Evolutionary conservation across 2,329 filamentous ascomycete genomes (phyloP), one percentile per base, ranked within the genome.

Genomic region (Thielaviopsis ethacetica): DNA sequence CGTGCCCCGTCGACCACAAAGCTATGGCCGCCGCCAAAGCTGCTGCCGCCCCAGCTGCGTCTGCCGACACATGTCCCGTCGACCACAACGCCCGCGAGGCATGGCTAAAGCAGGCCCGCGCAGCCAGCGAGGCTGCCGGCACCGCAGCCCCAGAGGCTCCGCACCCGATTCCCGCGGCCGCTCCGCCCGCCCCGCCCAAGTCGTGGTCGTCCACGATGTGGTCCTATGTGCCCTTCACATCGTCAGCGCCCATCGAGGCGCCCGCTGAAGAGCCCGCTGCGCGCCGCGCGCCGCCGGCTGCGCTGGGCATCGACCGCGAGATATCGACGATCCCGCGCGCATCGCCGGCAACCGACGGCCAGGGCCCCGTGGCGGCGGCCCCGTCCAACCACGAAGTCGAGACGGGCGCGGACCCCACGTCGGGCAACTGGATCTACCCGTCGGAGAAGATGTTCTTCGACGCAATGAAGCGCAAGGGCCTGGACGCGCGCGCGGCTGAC

Each of bases 371-470:
- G 38, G 68, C 71, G 51, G 66, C 59, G 53, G 59, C 62, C 10
- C 79, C 81, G 0, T 84, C 86, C 15, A 95, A 95, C 71, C 78
- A 81, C 62, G 89, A 96, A 71, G 72, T 80, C 62, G 90, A 95
- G 68, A 86, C 85, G 0, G 85, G 86, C 62, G 77, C 82, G 22
- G 83, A 88, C 66, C 74, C 77, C 56, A 69, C 73, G 44, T 81
- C 81, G 0, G 91, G 91, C 0, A 95, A 96, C 70, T 98, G 93
- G 93, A 85, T 98, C 62, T 98, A 98, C 71, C 93, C 93, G 0
- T 93, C 87, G 0, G 91, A 97, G 70, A 86, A 88, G 68, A 95
- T 96, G 83, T 98, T 98, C 76, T 97, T 97, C 73, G 88, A 95
- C 54, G 93, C 93, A 52, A 91, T 98, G 83, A 83, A 86, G 75